Base-by-base conservation (phyloP, 2,329 filamentous ascomycete species). In the Aspergillus fructus region DNA sequence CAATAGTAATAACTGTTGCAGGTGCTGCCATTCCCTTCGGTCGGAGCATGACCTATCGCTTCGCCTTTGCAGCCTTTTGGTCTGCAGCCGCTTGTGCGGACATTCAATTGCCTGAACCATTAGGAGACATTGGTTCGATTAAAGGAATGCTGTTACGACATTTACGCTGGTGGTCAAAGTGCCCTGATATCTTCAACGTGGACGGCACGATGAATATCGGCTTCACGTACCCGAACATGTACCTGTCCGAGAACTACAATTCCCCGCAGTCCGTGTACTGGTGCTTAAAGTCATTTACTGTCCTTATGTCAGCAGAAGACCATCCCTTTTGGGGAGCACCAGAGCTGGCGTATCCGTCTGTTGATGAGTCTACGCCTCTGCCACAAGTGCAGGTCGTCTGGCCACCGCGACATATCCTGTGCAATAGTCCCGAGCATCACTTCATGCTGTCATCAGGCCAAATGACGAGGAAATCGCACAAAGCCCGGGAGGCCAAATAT, bases 191-290 rank as follows among this genome's bases (percentile, higher is more conserved):
- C 2, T 83, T 83, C 65, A 70, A 78, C 49, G 37, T 71, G 0
- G 81, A 83, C 55, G 80, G 81, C 0, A 81, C 79, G 0, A 43
- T 83, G 17, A 82, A 76, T 2, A 81, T 83, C 37, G 81, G 75
- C 11, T 79, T 74, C 50, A 63, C 71, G 1, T 78, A 76, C 39
- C 74, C 74, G 9, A 84, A 84, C 60, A 82, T 83, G 78, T 84
- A 79, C 62, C 76, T 84, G 75, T 72, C 73, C 37, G 82, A 85
- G 63, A 79, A 83, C 60, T 84, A 85, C 66, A 84, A 84, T 63
- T 84, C 82, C 2, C 81, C 82, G 0, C 82, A 84, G 58, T 84
- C 81, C 0, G 72, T 76, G 0, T 85, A 84, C 62, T 84, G 82
- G 82, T 78, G 75, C 7, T 66, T 84, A 21, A 84, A 84, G 56